Base-by-base conservation (phyloP, 805 yeast species). In the Lachancea kluyveri region DNA sequence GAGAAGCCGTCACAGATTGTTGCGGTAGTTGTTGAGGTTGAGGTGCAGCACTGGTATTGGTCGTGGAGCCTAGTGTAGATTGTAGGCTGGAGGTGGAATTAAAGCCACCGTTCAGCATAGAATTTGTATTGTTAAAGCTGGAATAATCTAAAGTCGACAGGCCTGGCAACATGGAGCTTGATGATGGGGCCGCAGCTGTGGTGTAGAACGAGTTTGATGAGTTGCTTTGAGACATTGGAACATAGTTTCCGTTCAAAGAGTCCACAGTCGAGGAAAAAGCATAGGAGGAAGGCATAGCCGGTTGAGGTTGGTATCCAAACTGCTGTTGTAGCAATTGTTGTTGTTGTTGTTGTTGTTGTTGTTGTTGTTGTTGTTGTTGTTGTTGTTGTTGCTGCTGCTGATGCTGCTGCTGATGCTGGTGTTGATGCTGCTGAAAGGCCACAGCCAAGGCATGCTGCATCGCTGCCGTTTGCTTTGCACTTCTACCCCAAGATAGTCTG, bases 401-500 rank as follows among this genome's bases (percentile, higher is more conserved):
- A 16, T 27, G 41, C 20, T 24, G 36, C 13, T 38, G 44, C 17
- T 36, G 42, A 13, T 41, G 48, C 27, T 31, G 42, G 25, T 37
- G 48, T 26, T 51, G 56, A 13, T 46, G 50, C 30, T 59, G 63
- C 31, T 57, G 62, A 27, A 47, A 30, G 22, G 31, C 35, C 11
- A 38, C 27, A 7, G 38, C 29, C 30, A 36, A 26, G 8, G 41
- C 48, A 23, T 39, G 44, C 16, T 42, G 40, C 32, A 46, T 40
- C 10, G 37, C 33, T 5, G 41, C 45, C 11, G 49, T 45, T 25
- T 50, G 54, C 24, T 40, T 42, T 1, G 50, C 48, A 24, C 82
- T 73, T 44, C 86, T 70, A 18, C 96, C 96, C 96, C 96, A 87
- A 31, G 90, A 79, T 36, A 87, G 68, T 46, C 95, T 68, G 29